Evolutionary conservation across 768 basidiomycete species (phyloP).

Genomic region (Phanerochaete sordida): DNA sequence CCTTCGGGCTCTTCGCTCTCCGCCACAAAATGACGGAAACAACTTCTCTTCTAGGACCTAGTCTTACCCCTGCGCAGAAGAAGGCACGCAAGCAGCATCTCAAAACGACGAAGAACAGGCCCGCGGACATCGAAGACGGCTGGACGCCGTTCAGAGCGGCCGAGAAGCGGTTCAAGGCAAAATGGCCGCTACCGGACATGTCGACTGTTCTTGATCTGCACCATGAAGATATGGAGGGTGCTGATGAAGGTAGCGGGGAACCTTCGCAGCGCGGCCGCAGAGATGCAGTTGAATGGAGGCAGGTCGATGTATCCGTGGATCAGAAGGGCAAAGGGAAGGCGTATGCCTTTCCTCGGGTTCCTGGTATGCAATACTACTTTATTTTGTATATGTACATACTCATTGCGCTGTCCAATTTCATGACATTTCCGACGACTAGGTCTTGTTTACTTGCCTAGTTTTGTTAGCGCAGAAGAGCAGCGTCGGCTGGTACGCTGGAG

Average conservation of each 20-base stretch:
- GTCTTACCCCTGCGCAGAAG: conserved; percentile 49
- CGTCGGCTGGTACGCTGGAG: conserved; percentile 68
- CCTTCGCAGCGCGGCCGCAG: conserved; percentile 23
- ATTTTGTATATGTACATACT: conserved; percentile 13
- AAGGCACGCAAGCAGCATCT: conserved; percentile 52
- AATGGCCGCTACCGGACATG: conserved; percentile 76
- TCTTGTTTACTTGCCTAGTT: conserved; percentile 79
- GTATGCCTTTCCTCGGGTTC: conserved; percentile 49
- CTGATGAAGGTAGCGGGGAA: conserved; percentile 38
- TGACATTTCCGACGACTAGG: conserved; percentile 41
- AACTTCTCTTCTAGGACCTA: conserved; percentile 33
- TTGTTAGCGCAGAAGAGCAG: conserved; percentile 61
- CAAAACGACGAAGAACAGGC: conserved; percentile 58
- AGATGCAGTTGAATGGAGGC: neutral
- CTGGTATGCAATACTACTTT: conserved; percentile 38
- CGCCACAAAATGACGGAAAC: too few species aligned
- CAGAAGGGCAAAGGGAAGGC: conserved; percentile 25
- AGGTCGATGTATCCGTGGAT: conserved; percentile 17
- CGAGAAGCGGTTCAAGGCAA: conserved; percentile 79
- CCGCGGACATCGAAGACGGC: conserved; percentile 37
- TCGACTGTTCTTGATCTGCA: conserved; percentile 59
- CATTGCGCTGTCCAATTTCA: conserved; percentile 1
- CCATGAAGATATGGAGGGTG: conserved; percentile 40
- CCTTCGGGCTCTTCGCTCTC: too few species aligned
- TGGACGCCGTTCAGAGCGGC: conserved; percentile 77